phyloP scores from a whole-genome alignment of 2,329 filamentous ascomycete genomes.

The Aaosphaeria pasadenensis region DNA sequence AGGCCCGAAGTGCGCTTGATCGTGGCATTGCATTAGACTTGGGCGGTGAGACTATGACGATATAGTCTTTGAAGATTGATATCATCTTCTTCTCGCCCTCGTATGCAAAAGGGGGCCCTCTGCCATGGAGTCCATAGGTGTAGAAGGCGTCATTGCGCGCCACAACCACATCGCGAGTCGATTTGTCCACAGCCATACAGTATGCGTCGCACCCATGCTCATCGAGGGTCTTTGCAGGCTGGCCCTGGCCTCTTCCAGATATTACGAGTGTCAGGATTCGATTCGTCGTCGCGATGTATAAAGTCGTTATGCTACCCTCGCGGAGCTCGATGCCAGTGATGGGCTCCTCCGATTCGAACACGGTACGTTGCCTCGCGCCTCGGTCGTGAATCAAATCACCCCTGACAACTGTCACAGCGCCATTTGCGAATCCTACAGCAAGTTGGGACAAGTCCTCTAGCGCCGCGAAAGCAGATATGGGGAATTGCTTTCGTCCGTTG shows the following conservation, averaged over 20 bases:
- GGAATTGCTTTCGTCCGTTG: conserved; percentile 89
- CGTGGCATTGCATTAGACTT: conserved; percentile 52
- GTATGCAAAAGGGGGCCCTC: conserved; percentile 85
- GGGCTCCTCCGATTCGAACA: conserved; percentile 95
- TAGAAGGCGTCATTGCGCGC: conserved; percentile 94
- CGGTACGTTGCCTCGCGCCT: conserved; percentile 87
- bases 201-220: conserved; percentile 88
- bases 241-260: conserved; percentile 82
- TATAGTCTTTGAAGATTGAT: conserved; percentile 76
- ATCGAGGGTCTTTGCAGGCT: conserved; percentile 83
- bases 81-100: conserved; percentile 86
- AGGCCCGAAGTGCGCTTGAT: conserved; percentile 65
- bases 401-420: conserved; percentile 86
- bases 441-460: conserved; percentile 88
- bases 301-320: conserved; percentile 62
- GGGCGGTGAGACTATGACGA: conserved; percentile 80
- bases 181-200: conserved; percentile 85
- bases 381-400: conserved; percentile 95
- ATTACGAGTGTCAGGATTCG: conserved; percentile 84
- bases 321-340: conserved; percentile 86
- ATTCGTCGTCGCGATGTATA: conserved; percentile 90
- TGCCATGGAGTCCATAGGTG: conserved; percentile 81
- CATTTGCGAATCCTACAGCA: conserved; percentile 93
- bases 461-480: conserved; percentile 87
- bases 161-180: conserved; percentile 82